Evolutionary conservation across 2,329 filamentous ascomycete genomes (phyloP).

Genomic region (Chaetomium sp.): DNA sequence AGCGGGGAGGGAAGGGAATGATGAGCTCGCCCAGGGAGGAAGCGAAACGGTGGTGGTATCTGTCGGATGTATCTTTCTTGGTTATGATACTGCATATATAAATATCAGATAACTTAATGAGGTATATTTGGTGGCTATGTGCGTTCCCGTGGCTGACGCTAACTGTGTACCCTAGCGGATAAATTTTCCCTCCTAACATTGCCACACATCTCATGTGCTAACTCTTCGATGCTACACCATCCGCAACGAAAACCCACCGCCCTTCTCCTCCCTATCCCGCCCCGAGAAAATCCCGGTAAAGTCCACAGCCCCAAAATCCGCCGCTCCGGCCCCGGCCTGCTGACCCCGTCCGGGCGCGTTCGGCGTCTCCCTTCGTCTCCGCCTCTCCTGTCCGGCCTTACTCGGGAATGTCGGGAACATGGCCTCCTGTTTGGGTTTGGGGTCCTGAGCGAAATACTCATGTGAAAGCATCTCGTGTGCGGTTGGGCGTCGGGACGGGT

Average conservation of each 20-base stretch:
- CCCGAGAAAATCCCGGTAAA: constrained; percentile 66
- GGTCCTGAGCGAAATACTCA: constrained; percentile 82
- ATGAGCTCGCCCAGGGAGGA: background rate
- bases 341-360: constrained; percentile 77
- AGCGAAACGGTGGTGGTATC: background rate
- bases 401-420: constrained; percentile 97
- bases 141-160: background rate
- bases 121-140: constrained; percentile 7
- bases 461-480: constrained; percentile 71
- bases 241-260: constrained; percentile 60
- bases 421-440: constrained; percentile 78
- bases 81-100: constrained; percentile 15
- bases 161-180: background rate
- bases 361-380: constrained; percentile 65
- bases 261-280: constrained; percentile 56
- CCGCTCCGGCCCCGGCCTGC: constrained; percentile 36
- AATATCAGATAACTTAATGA: constrained; percentile 16
- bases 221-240: constrained; percentile 42
- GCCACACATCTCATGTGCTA: background rate
- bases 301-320: constrained; percentile 51
- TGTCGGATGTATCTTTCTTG: constrained; percentile 7
- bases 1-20: no score
- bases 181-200: background rate
- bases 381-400: constrained; percentile 84
- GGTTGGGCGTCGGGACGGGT: constrained; percentile 64